phyloP scores from a whole-genome alignment of 2,329 filamentous ascomycete genomes.

The Aspergillus hiratsukae region DNA sequence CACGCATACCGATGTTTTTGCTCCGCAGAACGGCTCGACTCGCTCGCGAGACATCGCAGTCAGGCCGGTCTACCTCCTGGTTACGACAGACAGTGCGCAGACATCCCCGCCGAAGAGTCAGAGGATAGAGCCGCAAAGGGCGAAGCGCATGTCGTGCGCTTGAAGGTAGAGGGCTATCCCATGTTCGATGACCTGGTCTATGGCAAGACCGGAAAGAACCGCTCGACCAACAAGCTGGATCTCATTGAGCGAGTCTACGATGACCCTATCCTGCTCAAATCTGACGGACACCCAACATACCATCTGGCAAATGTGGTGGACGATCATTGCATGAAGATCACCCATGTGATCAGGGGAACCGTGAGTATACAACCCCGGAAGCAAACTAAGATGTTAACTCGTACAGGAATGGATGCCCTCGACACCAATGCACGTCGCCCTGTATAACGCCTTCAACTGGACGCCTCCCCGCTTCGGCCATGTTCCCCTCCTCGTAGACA shows the following conservation, averaged over 20 bases:
- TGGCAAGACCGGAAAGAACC: constrained; percentile 54
- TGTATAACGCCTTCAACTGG: constrained; percentile 79
- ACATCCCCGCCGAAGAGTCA: constrained; percentile 63
- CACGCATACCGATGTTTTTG: constrained; percentile 95
- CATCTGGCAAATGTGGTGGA: constrained; percentile 97
- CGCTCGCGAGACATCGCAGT: constrained; percentile 60
- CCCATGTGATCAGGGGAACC: constrained; percentile 86
- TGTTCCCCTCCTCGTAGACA: constrained; percentile 68
- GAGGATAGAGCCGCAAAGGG: constrained; percentile 64
- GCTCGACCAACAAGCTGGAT: constrained; percentile 44
- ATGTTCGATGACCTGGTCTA: constrained; percentile 76
- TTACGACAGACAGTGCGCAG: constrained; percentile 70
- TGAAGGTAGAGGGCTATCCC: constrained; percentile 63
- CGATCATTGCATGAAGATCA: constrained; percentile 92
- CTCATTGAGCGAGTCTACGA: constrained; percentile 55
- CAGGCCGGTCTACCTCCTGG: constrained; percentile 55
- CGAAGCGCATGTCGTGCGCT: constrained; percentile 71
- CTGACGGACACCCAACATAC: constrained; percentile 89
- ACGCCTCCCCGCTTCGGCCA: constrained; percentile 71
- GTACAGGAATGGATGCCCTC: constrained; percentile 87
- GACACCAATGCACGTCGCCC: constrained; percentile 69
- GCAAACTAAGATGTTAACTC: not conserved
- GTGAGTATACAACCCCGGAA: constrained; percentile 41
- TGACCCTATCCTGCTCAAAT: constrained; percentile 87
- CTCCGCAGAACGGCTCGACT: constrained; percentile 63